phyloP scores from a whole-genome alignment of 768 basidiomycete species.

The Gloeophyllum trabeum region DNA sequence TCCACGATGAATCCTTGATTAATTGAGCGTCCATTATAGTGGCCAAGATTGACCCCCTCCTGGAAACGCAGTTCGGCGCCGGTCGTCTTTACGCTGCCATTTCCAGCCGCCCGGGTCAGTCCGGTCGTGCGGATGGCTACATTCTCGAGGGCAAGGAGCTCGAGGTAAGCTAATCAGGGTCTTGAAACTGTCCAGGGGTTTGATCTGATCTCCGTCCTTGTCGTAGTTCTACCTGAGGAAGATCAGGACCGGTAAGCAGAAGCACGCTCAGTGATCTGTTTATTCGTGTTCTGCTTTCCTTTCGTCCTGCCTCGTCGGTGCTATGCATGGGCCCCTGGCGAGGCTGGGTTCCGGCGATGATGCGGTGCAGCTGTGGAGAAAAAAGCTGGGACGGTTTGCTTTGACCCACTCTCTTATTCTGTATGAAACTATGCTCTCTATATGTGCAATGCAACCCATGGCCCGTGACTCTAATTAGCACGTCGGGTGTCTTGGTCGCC shows the following conservation, averaged over 20 bases:
- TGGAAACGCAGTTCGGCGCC: conserved; percentile 85
- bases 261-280: conserved; percentile 55
- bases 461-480: too few relatives aligned
- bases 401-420: too few relatives aligned
- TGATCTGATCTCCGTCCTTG: too few relatives aligned
- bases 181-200: too few relatives aligned
- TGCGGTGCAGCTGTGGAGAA: too few relatives aligned
- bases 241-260: conserved; percentile 88
- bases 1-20: background rate
- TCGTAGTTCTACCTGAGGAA: conserved; percentile 88
- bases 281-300: conserved; percentile 14
- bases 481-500: too few relatives aligned
- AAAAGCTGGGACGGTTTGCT: too few relatives aligned
- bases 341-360: too few relatives aligned
- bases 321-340: too few relatives aligned
- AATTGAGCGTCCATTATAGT: conserved; percentile 29
- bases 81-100: conserved; percentile 93
- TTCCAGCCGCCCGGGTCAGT: conserved; percentile 94
- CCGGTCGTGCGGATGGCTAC: conserved; percentile 94
- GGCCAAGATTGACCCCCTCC: conserved; percentile 82
- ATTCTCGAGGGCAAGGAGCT: conserved; percentile 97
- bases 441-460: background rate
- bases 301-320: background rate
- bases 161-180: conserved; percentile 66
- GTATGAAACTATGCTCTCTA: background rate